Base-by-base conservation (phyloP, 1,284 basidiomycete species). In the Ceraceosorus bombacis region DNA sequence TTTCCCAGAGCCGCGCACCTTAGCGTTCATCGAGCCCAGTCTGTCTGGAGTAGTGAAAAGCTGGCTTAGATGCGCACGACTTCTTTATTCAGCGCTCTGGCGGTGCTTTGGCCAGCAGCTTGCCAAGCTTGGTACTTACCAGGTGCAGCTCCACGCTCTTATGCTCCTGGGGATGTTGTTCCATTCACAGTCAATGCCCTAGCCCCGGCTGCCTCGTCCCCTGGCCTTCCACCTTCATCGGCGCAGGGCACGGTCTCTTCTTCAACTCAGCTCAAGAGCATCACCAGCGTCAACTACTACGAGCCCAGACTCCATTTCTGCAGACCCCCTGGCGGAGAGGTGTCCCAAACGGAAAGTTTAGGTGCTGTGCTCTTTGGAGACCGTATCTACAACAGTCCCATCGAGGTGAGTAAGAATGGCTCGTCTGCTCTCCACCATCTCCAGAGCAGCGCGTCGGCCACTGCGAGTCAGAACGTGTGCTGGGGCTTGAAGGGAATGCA, bases 311-410 rank as follows among this genome's bases (percentile, higher is more conserved):
- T 97, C 68, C 86, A 86, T 66, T 97, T 97, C 79, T 97, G 94
- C 76, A 73, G 83, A 65, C 94, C 94, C 5, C 80, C 83, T 54
- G 85, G 82, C 6, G 90, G 89, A 4, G 85, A 87, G 1, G 80
- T 85, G 73, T 85, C 86, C 69, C 86, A 91, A 75, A 85, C 88
- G 10, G 93, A 95, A 79, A 88, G 87, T 1, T 81, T 98, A 37
- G 94, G 94, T 5, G 90, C 89, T 39, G 92, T 95, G 65, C 81
- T 98, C 12, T 96, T 96, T 71, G 94, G 94, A 39, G 94, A 98
- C 81, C 84, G 94, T 62, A 92, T 98, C 74, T 90, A 93, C 79
- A 86, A 87, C 76, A 90, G 89, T 6, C 87, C 88, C 2, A 93
- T 92, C 73, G 27, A 27, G 27, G 27, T 27, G 27, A 27, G 27